Evolutionary conservation across 306 rosid species (phyloP), one percentile per base, ranked within the genome.

Genomic region (Geum urbanum): DNA sequence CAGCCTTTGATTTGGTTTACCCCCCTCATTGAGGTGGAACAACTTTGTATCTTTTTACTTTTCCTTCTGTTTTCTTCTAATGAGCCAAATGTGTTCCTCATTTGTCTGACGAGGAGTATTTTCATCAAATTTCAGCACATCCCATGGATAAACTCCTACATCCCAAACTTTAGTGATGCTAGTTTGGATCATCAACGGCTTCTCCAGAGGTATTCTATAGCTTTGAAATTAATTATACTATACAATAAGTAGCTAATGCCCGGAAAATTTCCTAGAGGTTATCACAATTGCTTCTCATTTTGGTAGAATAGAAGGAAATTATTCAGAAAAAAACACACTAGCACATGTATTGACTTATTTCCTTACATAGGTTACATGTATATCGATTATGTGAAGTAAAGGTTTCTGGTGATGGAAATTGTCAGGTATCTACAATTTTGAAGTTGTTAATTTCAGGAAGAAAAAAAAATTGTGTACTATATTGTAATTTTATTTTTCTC

Each of bases 371-470:
- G 94, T 72, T 92, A 71, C 77, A 77, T 66, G 74, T 85, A 62
- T 84, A 85, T 69, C 86, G 97, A 78, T 86, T 90, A 47, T 82
- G 76, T 62, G 97, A 92, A 87, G 90, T 90, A 61, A 88, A 84
- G 83, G 94, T 90, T 73, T 87, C 98, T 53, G 97, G 96, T 27
- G 97, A 92, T 76, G 98, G 97, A 68, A 92, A 88, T 76, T 92
- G 98, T 71, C 98, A 88, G 96, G 98, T 90, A 78, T 53, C 62
- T 70, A 45, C 69, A 63, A n/a, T 46, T 56, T 44, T 53, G 13
- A 35, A 68, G 48, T 57, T 7, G 63, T 58, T 58, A 14, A 58
- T 27, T 27, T 58, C 19, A 58, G 56, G 18, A 61, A 32, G 51
- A 47, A 37, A 12, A 19, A n/a, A 12, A 19, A n/a, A 63, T 62